Percentiles rank a stretch among this genome's conserved stretches.
Evolutionary conservation across 140 eudicot species (phyloP).

Genomic region (Stevia rebaudiana): DNA sequence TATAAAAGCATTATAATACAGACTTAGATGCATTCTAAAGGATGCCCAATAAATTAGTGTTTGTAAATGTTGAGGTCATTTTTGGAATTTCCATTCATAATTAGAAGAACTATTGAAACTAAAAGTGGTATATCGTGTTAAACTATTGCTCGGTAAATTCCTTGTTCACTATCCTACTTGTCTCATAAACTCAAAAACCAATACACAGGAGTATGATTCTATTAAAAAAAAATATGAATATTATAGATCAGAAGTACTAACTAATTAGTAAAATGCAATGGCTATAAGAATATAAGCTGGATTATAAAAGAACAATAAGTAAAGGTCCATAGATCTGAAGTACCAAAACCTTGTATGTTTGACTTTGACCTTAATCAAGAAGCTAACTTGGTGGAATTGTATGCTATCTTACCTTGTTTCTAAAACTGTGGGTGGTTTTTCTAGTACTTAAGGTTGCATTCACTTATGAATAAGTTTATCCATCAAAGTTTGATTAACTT

Average conservation of each 20-base stretch:
- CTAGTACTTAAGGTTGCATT: slow-evolving; percentile 12
- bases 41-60: not conserved
- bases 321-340: not conserved
- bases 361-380: slow-evolving; percentile 10
- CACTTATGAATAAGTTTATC: not conserved
- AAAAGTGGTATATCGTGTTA: not conserved
- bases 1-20: not conserved
- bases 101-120: not conserved
- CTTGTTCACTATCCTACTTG: slow-evolving; percentile 7
- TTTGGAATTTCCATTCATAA: not conserved
- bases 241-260: not conserved
- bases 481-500: not conserved
- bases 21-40: not conserved
- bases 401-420: not conserved
- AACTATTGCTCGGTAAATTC: not conserved
- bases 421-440: not conserved
- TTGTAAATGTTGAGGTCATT: not conserved
- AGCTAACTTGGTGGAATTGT: not conserved
- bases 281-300: not conserved
- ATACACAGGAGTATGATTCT: not conserved
- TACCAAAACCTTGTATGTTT: not conserved
- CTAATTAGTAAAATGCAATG: not conserved
- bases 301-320: not conserved
- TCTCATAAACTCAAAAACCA: not conserved
- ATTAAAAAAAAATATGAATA: not conserved